Evolutionary conservation across 768 basidiomycete genomes (phyloP).

Genomic region (Ramaria sp.): DNA sequence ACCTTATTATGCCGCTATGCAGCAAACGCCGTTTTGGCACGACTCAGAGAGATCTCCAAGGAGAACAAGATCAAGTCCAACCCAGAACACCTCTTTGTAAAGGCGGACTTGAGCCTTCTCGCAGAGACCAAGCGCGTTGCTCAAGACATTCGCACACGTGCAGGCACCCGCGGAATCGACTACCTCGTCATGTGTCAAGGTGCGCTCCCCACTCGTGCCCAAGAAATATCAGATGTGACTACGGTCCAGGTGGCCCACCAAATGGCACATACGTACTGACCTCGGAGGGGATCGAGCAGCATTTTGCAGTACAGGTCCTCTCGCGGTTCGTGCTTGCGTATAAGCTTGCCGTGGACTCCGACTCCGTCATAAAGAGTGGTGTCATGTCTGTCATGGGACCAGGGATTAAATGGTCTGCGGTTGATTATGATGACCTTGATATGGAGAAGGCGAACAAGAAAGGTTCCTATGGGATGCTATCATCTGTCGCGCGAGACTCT

Average conservation of each 20-base stretch:
- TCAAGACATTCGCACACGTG: neutral
- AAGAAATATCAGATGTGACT: neutral
- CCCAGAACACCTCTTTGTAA: neutral
- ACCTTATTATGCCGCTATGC: neutral
- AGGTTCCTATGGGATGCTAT: neutral
- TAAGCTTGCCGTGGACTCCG: neutral
- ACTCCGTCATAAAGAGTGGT: neutral
- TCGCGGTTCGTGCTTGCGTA: constrained; percentile 4
- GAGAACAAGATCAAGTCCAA: neutral
- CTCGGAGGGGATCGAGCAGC: constrained; percentile 1
- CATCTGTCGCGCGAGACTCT: neutral
- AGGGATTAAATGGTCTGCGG: neutral
- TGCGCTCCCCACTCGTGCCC: neutral
- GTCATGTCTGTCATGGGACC: constrained; percentile 6
- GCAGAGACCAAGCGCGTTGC: neutral
- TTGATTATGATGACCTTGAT: constrained; percentile 3
- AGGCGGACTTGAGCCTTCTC: constrained; percentile 1
- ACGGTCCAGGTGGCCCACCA: neutral
- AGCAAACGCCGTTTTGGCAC: neutral
- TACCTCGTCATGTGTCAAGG: constrained; percentile 8
- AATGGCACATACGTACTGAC: constrained; percentile 1
- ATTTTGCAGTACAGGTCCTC: constrained; percentile 8
- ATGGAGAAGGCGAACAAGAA: neutral
- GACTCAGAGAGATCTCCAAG: constrained; percentile 2
- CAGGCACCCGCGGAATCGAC: constrained; percentile 1